These are phyloP conservation scores for Boletus insuetus DNA, from an alignment of 768 basidiomycete genomes.

Conservation along the genomic window DNA sequence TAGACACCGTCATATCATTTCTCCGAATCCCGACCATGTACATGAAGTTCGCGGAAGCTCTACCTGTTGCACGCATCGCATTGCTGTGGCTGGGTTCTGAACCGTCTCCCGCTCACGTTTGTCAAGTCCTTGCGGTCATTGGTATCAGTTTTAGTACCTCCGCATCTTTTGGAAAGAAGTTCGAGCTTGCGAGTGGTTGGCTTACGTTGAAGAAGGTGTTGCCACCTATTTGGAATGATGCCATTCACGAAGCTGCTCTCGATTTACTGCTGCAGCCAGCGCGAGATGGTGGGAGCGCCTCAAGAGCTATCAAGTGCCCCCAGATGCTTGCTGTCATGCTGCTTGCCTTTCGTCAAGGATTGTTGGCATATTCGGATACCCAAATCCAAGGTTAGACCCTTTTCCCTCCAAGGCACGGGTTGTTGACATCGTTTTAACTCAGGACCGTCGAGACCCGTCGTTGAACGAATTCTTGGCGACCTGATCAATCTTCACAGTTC, in stretches of 20 bases:
- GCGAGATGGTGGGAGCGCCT: neutral
- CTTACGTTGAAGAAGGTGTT: constrained; percentile 65
- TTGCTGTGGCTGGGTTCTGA: constrained; percentile 77
- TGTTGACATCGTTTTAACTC: neutral
- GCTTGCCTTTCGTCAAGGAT: constrained; percentile 63
- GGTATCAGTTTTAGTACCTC: constrained; percentile 53
- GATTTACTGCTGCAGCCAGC: constrained; percentile 62
- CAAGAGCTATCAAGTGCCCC: constrained; percentile 50
- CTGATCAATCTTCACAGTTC: constrained; percentile 67
- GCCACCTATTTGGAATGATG: constrained; percentile 64
- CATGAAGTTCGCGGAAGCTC: constrained; percentile 64
- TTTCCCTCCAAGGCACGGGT: neutral
- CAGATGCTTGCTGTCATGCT: constrained; percentile 73
- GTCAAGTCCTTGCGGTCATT: constrained; percentile 60
- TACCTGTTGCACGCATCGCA: constrained; percentile 77
- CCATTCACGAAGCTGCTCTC: constrained; percentile 66
- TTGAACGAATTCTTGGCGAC: constrained; percentile 52
- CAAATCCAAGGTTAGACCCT: constrained; percentile 14
- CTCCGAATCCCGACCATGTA: constrained; percentile 56
- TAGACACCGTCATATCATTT: constrained; percentile 61
- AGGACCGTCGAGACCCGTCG: constrained; percentile 24
- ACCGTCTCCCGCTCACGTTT: constrained; percentile 58
- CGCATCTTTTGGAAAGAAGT: constrained; percentile 70
- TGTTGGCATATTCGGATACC: constrained; percentile 28
- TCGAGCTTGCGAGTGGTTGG: constrained; percentile 87